Conservation (phyloP, 768 basidiomycete genomes). For the Russula virescens region DNA sequence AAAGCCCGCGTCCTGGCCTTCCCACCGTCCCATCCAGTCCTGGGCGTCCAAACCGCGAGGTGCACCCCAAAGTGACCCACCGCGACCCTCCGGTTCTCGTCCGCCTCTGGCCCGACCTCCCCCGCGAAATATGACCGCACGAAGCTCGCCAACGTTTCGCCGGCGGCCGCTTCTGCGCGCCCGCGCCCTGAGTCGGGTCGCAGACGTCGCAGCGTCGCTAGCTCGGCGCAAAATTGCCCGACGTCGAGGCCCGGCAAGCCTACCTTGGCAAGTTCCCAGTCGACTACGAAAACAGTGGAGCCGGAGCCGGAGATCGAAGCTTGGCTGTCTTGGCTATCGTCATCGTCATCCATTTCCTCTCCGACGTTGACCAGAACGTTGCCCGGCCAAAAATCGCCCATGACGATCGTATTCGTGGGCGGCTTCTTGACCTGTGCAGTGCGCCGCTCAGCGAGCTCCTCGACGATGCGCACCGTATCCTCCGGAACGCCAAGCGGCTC, state of each 20-base stretch:
- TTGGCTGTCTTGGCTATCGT: too few species aligned
- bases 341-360: neutral
- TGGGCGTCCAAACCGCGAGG: slow-evolving; percentile 45
- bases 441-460: slow-evolving; percentile 31
- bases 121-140: slow-evolving; percentile 39
- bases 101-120: slow-evolving; percentile 19
- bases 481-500: slow-evolving; percentile 39
- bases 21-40: slow-evolving; percentile 43
- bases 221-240: slow-evolving; percentile 60
- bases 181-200: slow-evolving; percentile 28
- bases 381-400: slow-evolving; percentile 75
- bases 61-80: slow-evolving; percentile 51
- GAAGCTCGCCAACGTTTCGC: slow-evolving; percentile 40
- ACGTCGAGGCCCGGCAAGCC: slow-evolving; percentile 56
- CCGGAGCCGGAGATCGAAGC: too few species aligned
- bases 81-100: slow-evolving; percentile 35
- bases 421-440: slow-evolving; percentile 31
- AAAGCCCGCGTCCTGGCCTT: slow-evolving; percentile 43
- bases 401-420: slow-evolving; percentile 33
- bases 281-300: slow-evolving; percentile 38
- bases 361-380: slow-evolving; percentile 47
- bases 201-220: slow-evolving; percentile 47
- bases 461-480: slow-evolving; percentile 34
- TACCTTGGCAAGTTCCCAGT: slow-evolving; percentile 60
- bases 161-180: slow-evolving; percentile 33